Evolutionary conservation across 2,329 filamentous ascomycete genomes (phyloP).

Genomic region (Chaetomium strumarium): DNA sequence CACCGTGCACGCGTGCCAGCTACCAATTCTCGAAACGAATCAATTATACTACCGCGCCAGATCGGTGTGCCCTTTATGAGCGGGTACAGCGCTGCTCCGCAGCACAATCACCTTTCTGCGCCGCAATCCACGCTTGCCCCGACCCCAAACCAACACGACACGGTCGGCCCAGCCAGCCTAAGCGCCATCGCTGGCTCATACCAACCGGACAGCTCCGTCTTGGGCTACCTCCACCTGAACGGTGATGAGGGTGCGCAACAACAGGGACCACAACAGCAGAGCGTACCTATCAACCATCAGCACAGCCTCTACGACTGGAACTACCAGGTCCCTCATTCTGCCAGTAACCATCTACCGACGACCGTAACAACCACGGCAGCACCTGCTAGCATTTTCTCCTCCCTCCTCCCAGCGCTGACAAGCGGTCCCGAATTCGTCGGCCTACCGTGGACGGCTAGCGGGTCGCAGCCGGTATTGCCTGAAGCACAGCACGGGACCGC

Average conservation of each 20-base stretch:
- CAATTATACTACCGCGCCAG: constrained; percentile 26
- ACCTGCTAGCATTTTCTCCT: too few relatives aligned
- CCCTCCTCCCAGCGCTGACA: too few relatives aligned
- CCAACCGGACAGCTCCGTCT: too few relatives aligned
- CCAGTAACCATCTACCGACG: too few relatives aligned
- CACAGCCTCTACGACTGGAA: too few relatives aligned
- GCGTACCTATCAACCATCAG: too few relatives aligned
- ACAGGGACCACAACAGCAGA: constrained; percentile 16
- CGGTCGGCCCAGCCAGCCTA: constrained; percentile 24
- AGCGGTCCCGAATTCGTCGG: too few relatives aligned
- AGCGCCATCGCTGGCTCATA: constrained; percentile 21
- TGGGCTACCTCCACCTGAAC: constrained; percentile 20
- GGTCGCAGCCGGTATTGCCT: too few relatives aligned
- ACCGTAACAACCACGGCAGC: too few relatives aligned
- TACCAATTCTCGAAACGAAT: constrained; percentile 24
- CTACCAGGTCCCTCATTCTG: too few relatives aligned
- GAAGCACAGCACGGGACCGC: constrained; percentile 25
- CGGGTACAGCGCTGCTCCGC: constrained; percentile 23
- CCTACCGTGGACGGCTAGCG: too few relatives aligned
- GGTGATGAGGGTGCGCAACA: constrained; percentile 11
- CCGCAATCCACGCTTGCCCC: constrained; percentile 21
- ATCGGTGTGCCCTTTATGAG: constrained; percentile 27
- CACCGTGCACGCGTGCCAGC: constrained; percentile 23
- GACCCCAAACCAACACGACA: constrained; percentile 23
- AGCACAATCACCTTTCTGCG: constrained; percentile 25